A percentile compares a stretch with the other conserved stretches of the same genome.
phyloP scores from a whole-genome alignment of 306 rosid species.

The Cajanus cajan region DNA sequence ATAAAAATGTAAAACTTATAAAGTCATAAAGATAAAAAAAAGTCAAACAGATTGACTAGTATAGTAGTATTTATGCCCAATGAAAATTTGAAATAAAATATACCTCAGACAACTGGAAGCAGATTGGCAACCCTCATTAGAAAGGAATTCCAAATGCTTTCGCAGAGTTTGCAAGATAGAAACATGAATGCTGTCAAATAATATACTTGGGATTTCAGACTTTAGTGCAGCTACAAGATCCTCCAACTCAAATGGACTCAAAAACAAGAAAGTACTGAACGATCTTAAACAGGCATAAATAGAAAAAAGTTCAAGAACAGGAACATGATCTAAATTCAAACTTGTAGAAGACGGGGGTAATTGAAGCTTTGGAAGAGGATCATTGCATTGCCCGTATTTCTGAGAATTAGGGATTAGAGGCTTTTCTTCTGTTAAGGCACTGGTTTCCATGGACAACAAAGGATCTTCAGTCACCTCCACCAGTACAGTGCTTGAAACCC shows the following conservation, averaged over 20 bases:
- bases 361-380: slow-evolving; percentile 51
- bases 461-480: slow-evolving; percentile 43
- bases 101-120: slow-evolving; percentile 88
- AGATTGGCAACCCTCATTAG: slow-evolving; percentile 79
- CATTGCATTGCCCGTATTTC: slow-evolving; percentile 46
- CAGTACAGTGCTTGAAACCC: slow-evolving; percentile 18
- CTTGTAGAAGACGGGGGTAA: slow-evolving; percentile 83
- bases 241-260: slow-evolving; percentile 96
- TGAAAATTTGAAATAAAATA: neutral
- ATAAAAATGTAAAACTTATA: slow-evolving; percentile 23
- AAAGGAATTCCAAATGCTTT: slow-evolving; percentile 89
- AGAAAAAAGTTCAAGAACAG: slow-evolving; percentile 83
- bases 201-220: slow-evolving; percentile 58
- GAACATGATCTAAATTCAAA: slow-evolving; percentile 69
- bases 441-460: slow-evolving; percentile 46
- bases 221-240: slow-evolving; percentile 72
- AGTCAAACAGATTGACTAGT: slow-evolving; percentile 25
- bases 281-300: slow-evolving; percentile 83
- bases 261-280: slow-evolving; percentile 77
- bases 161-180: slow-evolving; percentile 74
- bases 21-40: slow-evolving; percentile 3
- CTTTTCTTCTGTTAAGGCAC: slow-evolving; percentile 66
- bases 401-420: slow-evolving; percentile 34
- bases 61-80: slow-evolving; percentile 10
- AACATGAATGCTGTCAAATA: slow-evolving; percentile 81